Evolutionary conservation across 176 grass and related monocot species (phyloP).

Genomic region (Phyllostachys edulis): DNA sequence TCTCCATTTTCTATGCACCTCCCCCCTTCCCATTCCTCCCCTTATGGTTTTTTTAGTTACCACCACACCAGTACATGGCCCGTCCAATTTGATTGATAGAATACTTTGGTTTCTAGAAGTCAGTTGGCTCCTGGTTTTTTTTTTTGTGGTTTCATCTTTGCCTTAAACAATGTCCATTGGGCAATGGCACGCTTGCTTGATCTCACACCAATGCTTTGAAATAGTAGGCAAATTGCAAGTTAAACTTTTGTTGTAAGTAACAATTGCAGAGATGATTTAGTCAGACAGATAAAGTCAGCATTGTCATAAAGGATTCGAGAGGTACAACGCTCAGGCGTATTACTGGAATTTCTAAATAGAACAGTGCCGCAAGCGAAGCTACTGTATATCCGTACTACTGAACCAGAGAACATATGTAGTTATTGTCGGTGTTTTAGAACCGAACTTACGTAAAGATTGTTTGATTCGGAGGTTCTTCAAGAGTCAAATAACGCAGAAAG

Average conservation of each 20-base stretch:
- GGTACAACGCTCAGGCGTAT: background rate
- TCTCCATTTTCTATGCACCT: background rate
- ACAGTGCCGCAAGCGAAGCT: background rate
- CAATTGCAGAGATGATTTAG: background rate
- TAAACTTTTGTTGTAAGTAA: background rate
- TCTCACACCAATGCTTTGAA: background rate
- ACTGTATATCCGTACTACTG: background rate
- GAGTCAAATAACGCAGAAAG: too few species aligned
- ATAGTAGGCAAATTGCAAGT: background rate
- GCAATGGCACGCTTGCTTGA: constrained; percentile 12
- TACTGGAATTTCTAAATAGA: background rate
- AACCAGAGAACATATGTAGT: background rate
- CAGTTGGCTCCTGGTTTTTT: background rate
- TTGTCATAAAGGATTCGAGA: background rate
- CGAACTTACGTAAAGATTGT: too few species aligned
- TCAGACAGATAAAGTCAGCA: background rate
- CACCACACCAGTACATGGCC: background rate
- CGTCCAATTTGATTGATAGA: background rate
- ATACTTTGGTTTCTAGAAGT: background rate
- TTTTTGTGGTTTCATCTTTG: background rate
- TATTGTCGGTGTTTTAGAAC: too few species aligned
- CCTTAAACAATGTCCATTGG: background rate
- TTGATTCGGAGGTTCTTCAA: too few species aligned
- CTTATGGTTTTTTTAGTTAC: background rate
- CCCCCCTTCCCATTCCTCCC: background rate